Evolutionary conservation across 2,329 filamentous ascomycete species (phyloP).

Genomic region (Calycina marina): DNA sequence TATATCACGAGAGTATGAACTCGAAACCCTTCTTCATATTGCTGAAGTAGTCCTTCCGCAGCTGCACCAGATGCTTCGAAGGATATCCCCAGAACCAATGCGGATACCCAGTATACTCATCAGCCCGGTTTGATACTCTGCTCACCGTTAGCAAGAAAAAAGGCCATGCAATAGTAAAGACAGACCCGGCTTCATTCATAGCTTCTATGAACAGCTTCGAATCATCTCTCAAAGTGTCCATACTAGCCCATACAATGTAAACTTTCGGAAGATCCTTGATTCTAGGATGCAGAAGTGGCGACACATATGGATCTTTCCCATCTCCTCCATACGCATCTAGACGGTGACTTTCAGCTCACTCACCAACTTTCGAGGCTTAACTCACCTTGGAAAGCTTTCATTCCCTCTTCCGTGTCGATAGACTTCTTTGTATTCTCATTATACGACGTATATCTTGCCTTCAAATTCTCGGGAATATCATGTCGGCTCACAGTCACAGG

Average conservation of each 20-base stretch:
- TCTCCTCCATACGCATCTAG: constrained; percentile 20
- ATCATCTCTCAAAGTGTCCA: constrained; percentile 24
- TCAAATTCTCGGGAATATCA: constrained; percentile 23
- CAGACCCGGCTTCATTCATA: constrained; percentile 6
- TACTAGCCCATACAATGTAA: constrained; percentile 20
- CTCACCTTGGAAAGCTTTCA: constrained; percentile 20
- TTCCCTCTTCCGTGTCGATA: constrained; percentile 23
- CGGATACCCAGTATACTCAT: constrained; percentile 24
- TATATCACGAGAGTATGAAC: constrained; percentile 5
- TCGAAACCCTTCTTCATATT: constrained; percentile 8
- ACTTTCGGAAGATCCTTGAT: constrained; percentile 21
- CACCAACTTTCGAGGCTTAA: not conserved
- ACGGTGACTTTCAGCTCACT: not conserved
- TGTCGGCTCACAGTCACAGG: constrained; percentile 25
- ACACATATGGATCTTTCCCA: constrained; percentile 21
- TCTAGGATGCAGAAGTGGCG: constrained; percentile 20
- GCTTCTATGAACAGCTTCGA: constrained; percentile 20
- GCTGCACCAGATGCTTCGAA: constrained; percentile 10
- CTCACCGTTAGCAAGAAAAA: not conserved
- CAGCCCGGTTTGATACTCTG: constrained; percentile 20
- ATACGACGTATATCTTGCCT: constrained; percentile 22
- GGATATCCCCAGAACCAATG: constrained; percentile 25
- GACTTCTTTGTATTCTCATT: constrained; percentile 24
- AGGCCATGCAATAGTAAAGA: not conserved
- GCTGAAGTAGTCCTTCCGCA: constrained; percentile 2